Conservation (phyloP, 305 asterid species). For the Fraxinus sp. region DNA sequence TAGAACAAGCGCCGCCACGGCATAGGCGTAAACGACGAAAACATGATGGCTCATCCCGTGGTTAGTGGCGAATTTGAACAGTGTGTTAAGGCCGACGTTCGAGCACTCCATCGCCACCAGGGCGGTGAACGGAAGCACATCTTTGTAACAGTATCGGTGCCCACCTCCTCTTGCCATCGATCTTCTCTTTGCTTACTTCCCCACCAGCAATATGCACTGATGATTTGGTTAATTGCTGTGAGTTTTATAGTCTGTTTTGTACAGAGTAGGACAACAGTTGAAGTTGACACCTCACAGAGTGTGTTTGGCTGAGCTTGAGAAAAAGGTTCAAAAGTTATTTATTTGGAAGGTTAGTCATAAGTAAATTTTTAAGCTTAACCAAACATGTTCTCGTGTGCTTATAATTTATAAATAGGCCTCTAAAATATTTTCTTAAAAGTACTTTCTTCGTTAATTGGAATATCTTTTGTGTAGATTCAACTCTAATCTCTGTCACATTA, state of each 20-base stretch:
- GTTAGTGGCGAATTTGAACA: slow-evolving; percentile 68
- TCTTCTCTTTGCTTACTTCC: neutral
- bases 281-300: neutral
- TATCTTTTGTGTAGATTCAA: neutral
- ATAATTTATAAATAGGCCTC: neutral
- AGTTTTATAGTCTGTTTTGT: neutral
- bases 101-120: slow-evolving; percentile 71
- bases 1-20: slow-evolving; percentile 64
- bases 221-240: neutral
- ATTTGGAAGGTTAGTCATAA: neutral
- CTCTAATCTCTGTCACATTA: neutral
- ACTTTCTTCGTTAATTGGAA: neutral
- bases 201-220: neutral
- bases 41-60: slow-evolving; percentile 71
- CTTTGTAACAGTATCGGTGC: slow-evolving; percentile 41
- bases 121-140: slow-evolving; percentile 61
- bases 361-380: neutral
- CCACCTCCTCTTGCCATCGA: slow-evolving; percentile 33
- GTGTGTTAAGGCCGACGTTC: slow-evolving; percentile 74
- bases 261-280: neutral
- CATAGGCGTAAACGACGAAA: slow-evolving; percentile 72
- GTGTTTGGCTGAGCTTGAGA: neutral
- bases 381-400: neutral
- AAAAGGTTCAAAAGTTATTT: neutral
- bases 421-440: neutral